Evolutionary conservation across 176 grass and related monocot species (phyloP).

Genomic region (Carex pumila): DNA sequence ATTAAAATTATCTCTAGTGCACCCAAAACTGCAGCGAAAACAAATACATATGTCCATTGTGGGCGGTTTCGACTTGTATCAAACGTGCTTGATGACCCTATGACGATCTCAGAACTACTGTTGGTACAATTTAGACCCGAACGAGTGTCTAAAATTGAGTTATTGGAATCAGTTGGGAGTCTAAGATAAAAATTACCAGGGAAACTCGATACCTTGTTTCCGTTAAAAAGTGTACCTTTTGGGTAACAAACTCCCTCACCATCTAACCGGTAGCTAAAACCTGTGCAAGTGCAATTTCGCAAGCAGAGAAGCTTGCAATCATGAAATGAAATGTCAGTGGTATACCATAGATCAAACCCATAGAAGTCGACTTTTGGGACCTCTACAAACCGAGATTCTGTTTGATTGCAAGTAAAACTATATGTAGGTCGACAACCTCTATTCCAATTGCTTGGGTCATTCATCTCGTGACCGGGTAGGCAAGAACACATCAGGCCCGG

Average conservation of each 20-base stretch:
- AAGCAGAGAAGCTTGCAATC: constrained; percentile 42
- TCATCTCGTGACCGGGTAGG: constrained; percentile 59
- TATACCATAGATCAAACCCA: constrained; percentile 48
- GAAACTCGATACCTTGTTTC: constrained; percentile 44
- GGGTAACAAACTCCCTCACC: constrained; percentile 46
- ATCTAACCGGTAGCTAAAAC: constrained; percentile 42
- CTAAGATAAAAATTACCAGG: constrained; percentile 49
- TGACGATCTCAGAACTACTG: constrained; percentile 3
- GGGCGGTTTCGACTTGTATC: constrained; percentile 24
- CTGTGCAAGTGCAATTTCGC: constrained; percentile 35
- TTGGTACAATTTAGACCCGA: constrained; percentile 32
- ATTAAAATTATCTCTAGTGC: constrained; percentile 13
- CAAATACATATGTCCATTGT: constrained; percentile 56
- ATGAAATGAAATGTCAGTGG: constrained; percentile 25
- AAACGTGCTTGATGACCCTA: constrained; percentile 16
- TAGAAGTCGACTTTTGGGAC: constrained; percentile 47
- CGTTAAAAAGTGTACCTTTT: constrained; percentile 56
- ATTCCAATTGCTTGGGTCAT: constrained; percentile 35
- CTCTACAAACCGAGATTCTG: constrained; percentile 32
- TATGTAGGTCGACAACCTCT: constrained; percentile 51
- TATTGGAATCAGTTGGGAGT: constrained; percentile 30
- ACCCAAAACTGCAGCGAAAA: constrained; percentile 29
- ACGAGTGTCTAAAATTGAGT: constrained; percentile 17
- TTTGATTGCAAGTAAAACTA: constrained; percentile 15
- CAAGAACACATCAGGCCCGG: constrained; percentile 39